Conservation (phyloP, 2,329 filamentous ascomycete genomes). For the Fusarium abutilonis region DNA sequence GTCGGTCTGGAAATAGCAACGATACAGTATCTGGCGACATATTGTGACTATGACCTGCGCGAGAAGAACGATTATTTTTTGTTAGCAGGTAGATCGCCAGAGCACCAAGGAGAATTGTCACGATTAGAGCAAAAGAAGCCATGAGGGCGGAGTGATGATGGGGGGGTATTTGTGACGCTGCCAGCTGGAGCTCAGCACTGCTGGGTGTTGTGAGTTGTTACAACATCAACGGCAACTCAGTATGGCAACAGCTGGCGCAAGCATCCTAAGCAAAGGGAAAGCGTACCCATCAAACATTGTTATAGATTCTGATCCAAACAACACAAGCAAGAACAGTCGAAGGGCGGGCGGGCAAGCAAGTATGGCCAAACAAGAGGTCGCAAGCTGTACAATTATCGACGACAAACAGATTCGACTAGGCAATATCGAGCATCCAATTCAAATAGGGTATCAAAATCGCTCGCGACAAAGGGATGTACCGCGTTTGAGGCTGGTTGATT, state of each 20-base stretch:
- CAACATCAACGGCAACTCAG: conserved; percentile 19
- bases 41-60: conserved; percentile 57
- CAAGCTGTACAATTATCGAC: conserved; percentile 20
- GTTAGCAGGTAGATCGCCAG: conserved; percentile 46
- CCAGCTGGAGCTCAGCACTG: conserved; percentile 10
- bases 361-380: conserved; percentile 20
- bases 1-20: conserved; percentile 84
- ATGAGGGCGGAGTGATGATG: conserved; percentile 20
- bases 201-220: conserved; percentile 5
- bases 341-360: conserved; percentile 1
- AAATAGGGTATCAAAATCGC: conserved; percentile 23
- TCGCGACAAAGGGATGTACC: conserved; percentile 5
- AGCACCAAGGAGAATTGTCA: conserved; percentile 24
- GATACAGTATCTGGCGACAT: conserved; percentile 82
- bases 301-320: conserved; percentile 33
- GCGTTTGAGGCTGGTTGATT: conserved; percentile 8
- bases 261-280: conserved; percentile 30
- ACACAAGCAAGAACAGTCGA: conserved; percentile 40
- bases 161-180: conserved; percentile 6
- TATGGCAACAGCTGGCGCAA: conserved; percentile 2
- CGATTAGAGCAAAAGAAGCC: conserved; percentile 23
- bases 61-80: conserved; percentile 24
- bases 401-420: conserved; percentile 20
- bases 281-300: conserved; percentile 58
- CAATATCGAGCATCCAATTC: conserved; percentile 22